A percentile compares a stretch with the other conserved stretches of the same genome.
These are phyloP conservation scores for Candida hispaniensis DNA, from an alignment of 805 yeast genomes.

Conservation along the genomic window DNA sequence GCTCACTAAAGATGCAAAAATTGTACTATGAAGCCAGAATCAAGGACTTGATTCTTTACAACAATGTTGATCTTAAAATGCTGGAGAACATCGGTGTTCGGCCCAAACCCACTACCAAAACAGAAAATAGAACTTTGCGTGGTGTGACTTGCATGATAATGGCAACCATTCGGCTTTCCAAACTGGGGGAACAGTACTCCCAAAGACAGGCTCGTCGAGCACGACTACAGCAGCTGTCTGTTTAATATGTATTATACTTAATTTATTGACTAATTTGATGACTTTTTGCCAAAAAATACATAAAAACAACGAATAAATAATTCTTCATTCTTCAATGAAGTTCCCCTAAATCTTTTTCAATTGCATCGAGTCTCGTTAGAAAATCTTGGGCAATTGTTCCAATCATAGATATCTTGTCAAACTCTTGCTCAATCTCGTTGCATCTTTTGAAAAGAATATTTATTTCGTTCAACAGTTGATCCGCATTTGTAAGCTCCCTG, in stretches of 20 bases:
- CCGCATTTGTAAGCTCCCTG: constrained; percentile 19
- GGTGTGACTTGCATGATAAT: constrained; percentile 8
- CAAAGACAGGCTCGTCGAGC: constrained; percentile 1
- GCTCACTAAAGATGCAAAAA: constrained; percentile 3
- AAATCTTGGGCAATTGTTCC: constrained; percentile 36
- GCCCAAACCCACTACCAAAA: constrained; percentile 3
- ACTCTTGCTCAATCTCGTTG: constrained; percentile 41
- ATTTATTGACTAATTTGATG: background rate
- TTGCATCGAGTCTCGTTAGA: constrained; percentile 5
- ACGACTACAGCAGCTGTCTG: background rate
- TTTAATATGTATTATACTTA: background rate
- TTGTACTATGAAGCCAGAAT: constrained; percentile 11
- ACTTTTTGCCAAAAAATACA: background rate
- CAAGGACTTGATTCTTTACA: constrained; percentile 11
- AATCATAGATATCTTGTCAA: constrained; percentile 44
- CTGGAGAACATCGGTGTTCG: constrained; percentile 9
- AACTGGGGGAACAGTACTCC: constrained; percentile 3
- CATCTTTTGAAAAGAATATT: constrained; percentile 35
- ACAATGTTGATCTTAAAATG: constrained; percentile 8
- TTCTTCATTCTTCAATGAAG: background rate
- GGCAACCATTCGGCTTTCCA: constrained; percentile 1
- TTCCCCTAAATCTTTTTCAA: constrained; percentile 2
- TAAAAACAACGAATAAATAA: background rate
- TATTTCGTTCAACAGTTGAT: constrained; percentile 29
- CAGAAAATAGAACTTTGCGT: constrained; percentile 4